Evolutionary conservation across 768 basidiomycete species (phyloP).

Genomic region (Tylopilus cervinicoccineus): DNA sequence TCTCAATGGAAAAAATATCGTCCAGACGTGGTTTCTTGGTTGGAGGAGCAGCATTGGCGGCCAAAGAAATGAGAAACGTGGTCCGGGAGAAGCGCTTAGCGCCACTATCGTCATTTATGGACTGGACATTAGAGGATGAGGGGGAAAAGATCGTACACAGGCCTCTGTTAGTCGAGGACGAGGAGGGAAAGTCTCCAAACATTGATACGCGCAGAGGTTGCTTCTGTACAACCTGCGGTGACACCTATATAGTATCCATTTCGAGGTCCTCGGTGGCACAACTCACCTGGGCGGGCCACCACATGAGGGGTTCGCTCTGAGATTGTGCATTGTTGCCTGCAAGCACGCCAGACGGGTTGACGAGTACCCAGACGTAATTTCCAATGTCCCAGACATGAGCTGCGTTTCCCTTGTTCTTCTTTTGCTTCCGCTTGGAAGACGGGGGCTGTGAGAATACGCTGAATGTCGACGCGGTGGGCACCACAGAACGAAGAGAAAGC

Average conservation of each 20-base stretch:
- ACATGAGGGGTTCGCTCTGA: conserved; percentile 34
- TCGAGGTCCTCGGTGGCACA: not conserved
- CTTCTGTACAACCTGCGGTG: conserved; percentile 22
- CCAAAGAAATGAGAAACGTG: conserved; percentile 29
- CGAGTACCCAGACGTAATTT: conserved; percentile 49
- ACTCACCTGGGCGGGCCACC: conserved; percentile 73
- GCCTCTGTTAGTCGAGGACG: conserved; percentile 22
- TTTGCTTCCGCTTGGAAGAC: conserved; percentile 21
- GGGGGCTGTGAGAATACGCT: conserved; percentile 19
- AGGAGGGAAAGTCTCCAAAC: conserved; percentile 29
- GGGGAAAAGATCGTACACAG: conserved; percentile 29
- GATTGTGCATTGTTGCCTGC: conserved; percentile 27
- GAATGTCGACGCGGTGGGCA: conserved; percentile 6
- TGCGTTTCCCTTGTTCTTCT: conserved; percentile 2
- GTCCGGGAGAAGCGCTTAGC: conserved; percentile 41
- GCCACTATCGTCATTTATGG: conserved; percentile 33
- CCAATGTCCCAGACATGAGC: conserved; percentile 28
- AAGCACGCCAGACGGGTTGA: conserved; percentile 39
- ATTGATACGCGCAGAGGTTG: conserved; percentile 27
- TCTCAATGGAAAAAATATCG: conserved; percentile 24
- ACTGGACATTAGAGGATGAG: conserved; percentile 39
- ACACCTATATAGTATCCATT: conserved; percentile 6
- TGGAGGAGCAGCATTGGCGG: conserved; percentile 32
- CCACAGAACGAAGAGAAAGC: conserved; percentile 9
- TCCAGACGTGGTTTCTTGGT: conserved; percentile 43